Evolutionary conservation across 805 yeast species (phyloP), one percentile per base, ranked within the genome.

Genomic region (Wickerhamiella dianesei): DNA sequence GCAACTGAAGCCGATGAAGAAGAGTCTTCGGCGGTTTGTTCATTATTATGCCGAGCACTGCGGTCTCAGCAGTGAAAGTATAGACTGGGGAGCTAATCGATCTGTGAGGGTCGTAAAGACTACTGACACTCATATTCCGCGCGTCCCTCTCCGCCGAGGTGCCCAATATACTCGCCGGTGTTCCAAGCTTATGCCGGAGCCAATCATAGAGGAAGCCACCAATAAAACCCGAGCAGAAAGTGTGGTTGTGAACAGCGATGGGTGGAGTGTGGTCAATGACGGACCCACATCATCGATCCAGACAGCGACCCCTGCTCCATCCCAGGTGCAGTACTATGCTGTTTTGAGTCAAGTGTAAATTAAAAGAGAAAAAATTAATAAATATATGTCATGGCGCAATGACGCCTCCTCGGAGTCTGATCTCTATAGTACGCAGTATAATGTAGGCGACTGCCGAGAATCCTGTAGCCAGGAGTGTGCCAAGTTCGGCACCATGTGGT

Each of bases 21-120:
- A 67, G n/a, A 71, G 77, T 2, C 89, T 83, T 59, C 69, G 96
- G 39, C 65, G 69, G 45, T 83, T 83, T 56, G 64, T 86, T 17
- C 87, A 79, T 56, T 78, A 75, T 41, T 56, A 87, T 22, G 78
- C 85, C 0, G 75, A 69, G 32, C 62, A 76, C 0, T 84, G 69
- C 59, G 69, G 73, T 8, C 55, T 85, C 4, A 76, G 72, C 53
- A 70, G 83, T 0, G 88, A 82, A 55, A 75, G 88, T 2, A 87
- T 83, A 49, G 95, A 84, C 61, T 74, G 72, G 3, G 95, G 86
- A 48, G 94, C 94, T 0, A 70, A 74, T 43, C 64, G 95, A 48
- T 54, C 58, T 1, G 55, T 57, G 1, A 32, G 52, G 9, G 59
- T 46, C 3, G 35, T 45, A 21, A 22, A 40, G 16, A 52, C 52